A percentile compares a stretch with the other conserved stretches of the same genome.
phyloP scores from a whole-genome alignment of 2,329 filamentous ascomycete genomes.

The Purpureocillium lavendulum region DNA sequence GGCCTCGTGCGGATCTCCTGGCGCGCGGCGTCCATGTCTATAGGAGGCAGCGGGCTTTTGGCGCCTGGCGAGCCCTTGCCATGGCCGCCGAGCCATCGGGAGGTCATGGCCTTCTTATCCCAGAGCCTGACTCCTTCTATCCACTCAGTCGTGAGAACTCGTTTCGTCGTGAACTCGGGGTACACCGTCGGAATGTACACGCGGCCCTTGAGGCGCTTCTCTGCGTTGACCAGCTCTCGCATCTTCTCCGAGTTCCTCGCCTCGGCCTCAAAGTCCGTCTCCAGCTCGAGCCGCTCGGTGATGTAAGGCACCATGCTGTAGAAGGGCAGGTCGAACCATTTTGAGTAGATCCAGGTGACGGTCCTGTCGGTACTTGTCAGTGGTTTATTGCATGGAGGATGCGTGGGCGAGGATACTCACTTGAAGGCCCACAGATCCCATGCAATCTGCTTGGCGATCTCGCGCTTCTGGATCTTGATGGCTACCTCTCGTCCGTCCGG shows the following conservation, averaged over 20 bases:
- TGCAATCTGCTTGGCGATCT: slow-evolving; percentile 82
- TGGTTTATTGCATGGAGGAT: background rate
- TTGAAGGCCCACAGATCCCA: slow-evolving; percentile 98
- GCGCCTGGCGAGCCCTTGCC: slow-evolving; percentile 72
- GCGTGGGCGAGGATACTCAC: slow-evolving; percentile 31
- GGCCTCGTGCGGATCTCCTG: slow-evolving; percentile 41
- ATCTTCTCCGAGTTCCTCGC: slow-evolving; percentile 82
- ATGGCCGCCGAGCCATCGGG: slow-evolving; percentile 70
- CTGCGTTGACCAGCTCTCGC: slow-evolving; percentile 64
- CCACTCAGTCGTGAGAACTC: slow-evolving; percentile 94
- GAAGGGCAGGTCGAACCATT: slow-evolving; percentile 86
- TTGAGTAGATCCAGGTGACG: slow-evolving; percentile 73
- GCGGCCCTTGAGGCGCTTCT: slow-evolving; percentile 66
- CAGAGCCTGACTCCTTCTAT: slow-evolving; percentile 89
- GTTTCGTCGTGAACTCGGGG: slow-evolving; percentile 68
- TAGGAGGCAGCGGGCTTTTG: slow-evolving; percentile 49
- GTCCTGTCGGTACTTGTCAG: slow-evolving; percentile 38
- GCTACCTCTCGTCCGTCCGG: slow-evolving; percentile 85
- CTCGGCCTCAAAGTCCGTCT: slow-evolving; percentile 93
- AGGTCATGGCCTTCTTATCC: slow-evolving; percentile 78
- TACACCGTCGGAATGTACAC: slow-evolving; percentile 88
- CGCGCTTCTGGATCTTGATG: slow-evolving; percentile 92
- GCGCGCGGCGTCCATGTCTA: slow-evolving; percentile 38
- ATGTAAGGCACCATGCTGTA: slow-evolving; percentile 90
- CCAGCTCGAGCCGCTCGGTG: slow-evolving; percentile 79